Evolutionary conservation across 2,329 filamentous ascomycete species (phyloP).

Genomic region (Diatrype stigma): DNA sequence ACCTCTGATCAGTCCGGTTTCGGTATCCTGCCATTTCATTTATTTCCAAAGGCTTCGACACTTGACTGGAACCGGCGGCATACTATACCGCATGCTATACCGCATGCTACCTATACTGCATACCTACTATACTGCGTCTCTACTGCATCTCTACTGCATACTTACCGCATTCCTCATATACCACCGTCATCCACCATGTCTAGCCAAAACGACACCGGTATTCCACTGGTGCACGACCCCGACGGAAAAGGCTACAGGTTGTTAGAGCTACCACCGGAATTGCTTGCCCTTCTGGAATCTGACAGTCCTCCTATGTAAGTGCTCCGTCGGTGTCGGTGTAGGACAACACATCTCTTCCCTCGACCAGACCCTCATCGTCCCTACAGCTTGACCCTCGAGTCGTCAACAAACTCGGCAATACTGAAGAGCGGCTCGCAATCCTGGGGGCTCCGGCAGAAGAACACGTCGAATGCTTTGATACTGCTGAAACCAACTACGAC

Average conservation of each 20-base stretch:
- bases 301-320: slow-evolving; percentile 49
- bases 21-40: neutral
- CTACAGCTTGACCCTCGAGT: slow-evolving; percentile 43
- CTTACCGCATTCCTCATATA: too few species aligned
- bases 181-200: slow-evolving; percentile 31
- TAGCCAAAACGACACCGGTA: slow-evolving; percentile 41
- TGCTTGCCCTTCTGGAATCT: slow-evolving; percentile 52
- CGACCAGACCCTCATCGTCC: neutral
- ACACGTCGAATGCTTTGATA: slow-evolving; percentile 63
- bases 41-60: too few species aligned
- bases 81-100: too few species aligned
- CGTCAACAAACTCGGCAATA: slow-evolving; percentile 48
- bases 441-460: slow-evolving; percentile 61
- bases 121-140: too few species aligned
- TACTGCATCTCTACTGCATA: too few species aligned
- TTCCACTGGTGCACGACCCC: slow-evolving; percentile 47
- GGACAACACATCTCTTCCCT: neutral
- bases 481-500: slow-evolving; percentile 38
- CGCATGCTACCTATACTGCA: neutral
- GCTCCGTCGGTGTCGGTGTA: neutral
- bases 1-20: too few species aligned
- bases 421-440: slow-evolving; percentile 48
- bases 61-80: too few species aligned
- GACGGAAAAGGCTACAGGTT: slow-evolving; percentile 53
- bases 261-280: slow-evolving; percentile 57